Evolutionary conservation across 2,329 filamentous ascomycete species (phyloP).

Genomic region (Zelopaecilomyces penicillatus): DNA sequence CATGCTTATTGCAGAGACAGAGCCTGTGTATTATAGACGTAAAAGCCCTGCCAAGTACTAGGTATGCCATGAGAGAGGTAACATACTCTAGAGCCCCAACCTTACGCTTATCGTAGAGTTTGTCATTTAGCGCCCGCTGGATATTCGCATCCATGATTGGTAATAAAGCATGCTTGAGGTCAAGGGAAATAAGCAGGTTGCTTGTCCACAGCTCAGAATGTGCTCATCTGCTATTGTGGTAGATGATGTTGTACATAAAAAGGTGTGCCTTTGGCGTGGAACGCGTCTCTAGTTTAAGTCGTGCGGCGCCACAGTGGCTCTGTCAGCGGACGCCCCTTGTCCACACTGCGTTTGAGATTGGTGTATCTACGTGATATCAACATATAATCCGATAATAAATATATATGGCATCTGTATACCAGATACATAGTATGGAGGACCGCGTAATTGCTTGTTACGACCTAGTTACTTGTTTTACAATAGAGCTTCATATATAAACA

Average conservation of each 20-base stretch:
- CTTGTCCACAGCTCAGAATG: neutral
- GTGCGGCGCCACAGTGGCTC: neutral
- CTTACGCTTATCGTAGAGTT: constrained; percentile 97
- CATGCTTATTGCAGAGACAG: no score
- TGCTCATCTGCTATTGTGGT: neutral
- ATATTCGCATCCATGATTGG: constrained; percentile 74
- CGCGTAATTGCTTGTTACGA: no score
- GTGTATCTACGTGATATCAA: no score
- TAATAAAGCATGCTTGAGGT: constrained; percentile 9
- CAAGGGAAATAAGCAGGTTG: neutral
- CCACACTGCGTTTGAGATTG: neutral
- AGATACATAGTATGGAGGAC: no score
- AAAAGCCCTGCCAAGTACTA: neutral
- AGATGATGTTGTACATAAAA: neutral
- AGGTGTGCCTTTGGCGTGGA: neutral
- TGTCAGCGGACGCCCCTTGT: neutral
- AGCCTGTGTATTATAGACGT: neutral
- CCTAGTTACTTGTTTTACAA: no score
- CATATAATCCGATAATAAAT: no score
- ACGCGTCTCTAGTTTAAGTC: neutral
- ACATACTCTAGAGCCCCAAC: constrained; percentile 89
- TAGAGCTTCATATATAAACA: no score
- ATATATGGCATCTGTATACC: no score
- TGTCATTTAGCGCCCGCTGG: constrained; percentile 89
- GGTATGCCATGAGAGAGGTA: constrained; percentile 4